A percentile compares a stretch with the other conserved stretches of the same genome.
Evolutionary conservation across 306 rosid species (phyloP).

Genomic region (Ormosia emarginata): DNA sequence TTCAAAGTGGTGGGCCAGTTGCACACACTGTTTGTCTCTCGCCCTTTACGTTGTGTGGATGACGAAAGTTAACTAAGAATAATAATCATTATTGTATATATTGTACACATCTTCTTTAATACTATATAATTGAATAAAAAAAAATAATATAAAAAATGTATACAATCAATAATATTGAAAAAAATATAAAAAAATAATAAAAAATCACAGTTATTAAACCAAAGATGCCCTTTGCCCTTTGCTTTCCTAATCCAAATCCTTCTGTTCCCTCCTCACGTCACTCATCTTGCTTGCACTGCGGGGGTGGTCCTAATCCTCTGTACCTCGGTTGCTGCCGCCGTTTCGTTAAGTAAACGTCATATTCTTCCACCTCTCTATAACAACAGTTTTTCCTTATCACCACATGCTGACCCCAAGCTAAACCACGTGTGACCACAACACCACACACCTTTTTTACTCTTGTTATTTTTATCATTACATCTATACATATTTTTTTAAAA

Average conservation of each 20-base stretch:
- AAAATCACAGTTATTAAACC: too few relatives aligned
- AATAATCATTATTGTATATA: too few relatives aligned
- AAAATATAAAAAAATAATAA: too few relatives aligned
- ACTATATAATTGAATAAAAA: too few relatives aligned
- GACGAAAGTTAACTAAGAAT: too few relatives aligned
- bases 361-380: conserved; percentile 7
- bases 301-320: neutral
- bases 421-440: conserved; percentile 18
- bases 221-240: conserved; percentile 14
- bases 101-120: too few relatives aligned
- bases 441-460: neutral
- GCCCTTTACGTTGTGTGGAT: conserved; percentile 13
- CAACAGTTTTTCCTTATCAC: neutral
- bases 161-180: too few relatives aligned
- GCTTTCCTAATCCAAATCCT: neutral
- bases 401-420: conserved; percentile 17
- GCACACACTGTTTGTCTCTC: conserved; percentile 41
- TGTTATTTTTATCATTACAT: neutral
- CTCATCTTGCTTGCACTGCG: neutral
- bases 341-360: conserved; percentile 38
- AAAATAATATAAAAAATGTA: too few relatives aligned
- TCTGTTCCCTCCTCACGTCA: neutral
- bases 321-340: neutral
- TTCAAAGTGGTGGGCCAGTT: conserved; percentile 35
- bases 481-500: too few relatives aligned